Base-by-base conservation (phyloP, 176 grass and related monocot species). In the Musa schizocarpa region DNA sequence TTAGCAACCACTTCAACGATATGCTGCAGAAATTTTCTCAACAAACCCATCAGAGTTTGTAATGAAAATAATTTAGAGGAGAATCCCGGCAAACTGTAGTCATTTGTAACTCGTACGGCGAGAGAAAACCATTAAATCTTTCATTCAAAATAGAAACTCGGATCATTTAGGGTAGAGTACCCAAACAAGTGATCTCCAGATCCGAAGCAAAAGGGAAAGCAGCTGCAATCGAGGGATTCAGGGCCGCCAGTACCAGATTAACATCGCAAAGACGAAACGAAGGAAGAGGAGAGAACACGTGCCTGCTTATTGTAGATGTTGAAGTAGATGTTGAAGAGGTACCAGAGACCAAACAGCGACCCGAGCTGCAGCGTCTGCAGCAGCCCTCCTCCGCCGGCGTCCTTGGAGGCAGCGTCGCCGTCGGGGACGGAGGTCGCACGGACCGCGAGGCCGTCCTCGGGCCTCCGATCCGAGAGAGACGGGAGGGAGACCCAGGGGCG, bases 251-350 rank as follows among this genome's bases (percentile, higher is more conserved):
- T 43, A 6, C 19, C 65, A 48, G 9, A 51, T 19, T 5, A 78
- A 8, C 50, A 51, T 57, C 25, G 52, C 43, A 5, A 50, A 25
- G 10, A 50, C n/a, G 13, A 74, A 11, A 22, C 4, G 65, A 27
- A 0, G 17, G 27, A 80, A 77, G 61, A 26, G 53, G 20, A 72
- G 22, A 66, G 49, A 12, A 54, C 20, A 73, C 25, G 17, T 62
- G 61, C 84, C 84, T 86, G 85, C 63, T 86, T 86, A 43, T 86
- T 86, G 69, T 86, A 86, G 57, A 86, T 86, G 48, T 86, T 86
- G 80, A 86, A 86, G 76, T 86, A 86, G 85, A 86, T 86, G 65
- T 86, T 86, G 57, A 86, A 86, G 29, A 86, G 73, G 63, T 86
- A 86, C 85, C 85, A 86, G 48, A 86, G 58, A 9, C 85, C 85